Evolutionary conservation across 2,329 filamentous ascomycete genomes (phyloP), one percentile per base, ranked within the genome.

Genomic region (Aspergillus piperis): DNA sequence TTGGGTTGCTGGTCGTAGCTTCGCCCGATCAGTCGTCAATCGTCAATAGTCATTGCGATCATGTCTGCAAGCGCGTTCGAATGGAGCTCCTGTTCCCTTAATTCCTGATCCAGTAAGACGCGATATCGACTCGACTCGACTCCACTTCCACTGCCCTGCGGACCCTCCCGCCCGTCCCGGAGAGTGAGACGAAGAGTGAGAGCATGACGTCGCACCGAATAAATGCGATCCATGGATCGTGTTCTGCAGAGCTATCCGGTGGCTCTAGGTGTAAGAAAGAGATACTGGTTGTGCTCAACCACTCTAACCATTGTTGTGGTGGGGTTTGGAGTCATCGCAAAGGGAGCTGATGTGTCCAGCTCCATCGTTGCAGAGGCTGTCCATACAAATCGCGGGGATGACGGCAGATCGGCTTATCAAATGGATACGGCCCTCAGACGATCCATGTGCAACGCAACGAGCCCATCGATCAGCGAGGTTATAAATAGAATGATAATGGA

Each of bases 161-260:
- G 53, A 44, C 42, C 53, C 42, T 55, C 53, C 53, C 53, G 53
- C 39, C 53, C 41, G 53, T 54, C 53, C 53, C 53, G 53, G 32
- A 23, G 19, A 30, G 53, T 11, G 15, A 19, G 6, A 36, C 17
- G 19, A 27, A 32, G 30, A 36, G 27, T 30, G 47, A 17, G 47
- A 30, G 13, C 15, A 50, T 50, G 47, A 50, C 47, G 47, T 50
- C 47, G 47, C 13, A 27, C 25, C 7, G 3, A 50, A 19, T 8
- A 2, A 50, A 19, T 8, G 47, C 25, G 47, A 30, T 50, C 47
- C 47, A 50, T 50, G 47, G 47, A 27, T 49, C 44, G 44, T 17
- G 32, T 44, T 50, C 47, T 30, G 25, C 25, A 50, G 47, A 25
- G 47, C 47, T 36, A 50, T n/a, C 44, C 47, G 8, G 47, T 49